phyloP scores from a whole-genome alignment of 2,329 filamentous ascomycete species.

The Venturiaceae sp. region DNA sequence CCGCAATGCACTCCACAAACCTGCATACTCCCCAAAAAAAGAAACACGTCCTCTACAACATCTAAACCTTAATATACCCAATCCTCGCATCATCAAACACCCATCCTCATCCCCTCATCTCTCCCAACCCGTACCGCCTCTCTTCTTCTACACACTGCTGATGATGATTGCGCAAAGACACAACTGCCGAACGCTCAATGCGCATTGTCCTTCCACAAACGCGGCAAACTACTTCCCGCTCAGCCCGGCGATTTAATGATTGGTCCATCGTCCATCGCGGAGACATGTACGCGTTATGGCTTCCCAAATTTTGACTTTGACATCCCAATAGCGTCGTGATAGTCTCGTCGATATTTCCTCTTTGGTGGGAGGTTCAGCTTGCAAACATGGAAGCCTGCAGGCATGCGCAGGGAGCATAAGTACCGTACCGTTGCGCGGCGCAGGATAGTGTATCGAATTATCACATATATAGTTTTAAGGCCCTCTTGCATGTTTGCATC shows the following conservation, averaged over 20 bases:
- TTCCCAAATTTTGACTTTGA: neutral
- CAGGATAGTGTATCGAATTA: neutral
- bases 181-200: neutral
- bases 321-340: neutral
- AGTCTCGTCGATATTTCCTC: neutral
- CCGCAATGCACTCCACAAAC: neutral
- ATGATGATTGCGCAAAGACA: neutral
- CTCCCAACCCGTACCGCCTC: neutral
- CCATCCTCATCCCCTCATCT: neutral
- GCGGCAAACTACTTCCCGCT: neutral
- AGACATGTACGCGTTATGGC: too few species aligned
- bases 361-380: neutral
- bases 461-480: neutral
- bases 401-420: neutral
- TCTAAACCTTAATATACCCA: neutral
- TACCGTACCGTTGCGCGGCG: too few species aligned
- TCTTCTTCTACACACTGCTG: neutral
- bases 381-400: too few species aligned
- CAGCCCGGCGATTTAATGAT: neutral
- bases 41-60: neutral
- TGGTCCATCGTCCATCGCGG: neutral
- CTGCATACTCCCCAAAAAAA: too few species aligned
- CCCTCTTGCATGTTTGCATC: neutral
- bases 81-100: neutral
- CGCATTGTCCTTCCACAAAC: neutral